Evolutionary conservation across 306 rosid genomes (phyloP).

Genomic region (Lotus japonicus): DNA sequence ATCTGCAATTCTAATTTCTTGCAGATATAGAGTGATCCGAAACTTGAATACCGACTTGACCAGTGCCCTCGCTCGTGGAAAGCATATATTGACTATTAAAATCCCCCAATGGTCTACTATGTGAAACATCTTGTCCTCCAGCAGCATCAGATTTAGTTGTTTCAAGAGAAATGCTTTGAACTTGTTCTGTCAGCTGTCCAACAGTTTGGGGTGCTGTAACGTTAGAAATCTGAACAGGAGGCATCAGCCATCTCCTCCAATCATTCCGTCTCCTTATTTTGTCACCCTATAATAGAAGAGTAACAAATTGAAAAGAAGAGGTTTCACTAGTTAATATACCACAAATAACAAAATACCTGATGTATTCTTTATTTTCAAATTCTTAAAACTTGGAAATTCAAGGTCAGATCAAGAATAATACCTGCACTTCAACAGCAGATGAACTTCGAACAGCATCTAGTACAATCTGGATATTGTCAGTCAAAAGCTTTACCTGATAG

Average conservation of each 20-base stretch:
- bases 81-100: slow-evolving; percentile 26
- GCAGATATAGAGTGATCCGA: slow-evolving; percentile 44
- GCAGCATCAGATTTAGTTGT: not conserved
- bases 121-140: slow-evolving; percentile 28
- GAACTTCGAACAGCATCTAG: slow-evolving; percentile 66
- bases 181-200: slow-evolving; percentile 41
- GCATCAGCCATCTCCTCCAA: slow-evolving; percentile 69
- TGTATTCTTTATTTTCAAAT: not conserved
- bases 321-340: not conserved
- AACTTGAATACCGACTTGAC: slow-evolving; percentile 36
- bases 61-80: slow-evolving; percentile 29
- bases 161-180: slow-evolving; percentile 43
- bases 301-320: not conserved
- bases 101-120: slow-evolving; percentile 20
- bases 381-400: not conserved
- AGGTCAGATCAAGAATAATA: slow-evolving; percentile 22
- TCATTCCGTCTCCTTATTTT: slow-evolving; percentile 65
- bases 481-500: slow-evolving; percentile 52
- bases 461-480: slow-evolving; percentile 59
- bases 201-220: slow-evolving; percentile 24
- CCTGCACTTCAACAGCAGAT: slow-evolving; percentile 74
- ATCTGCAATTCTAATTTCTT: slow-evolving; percentile 42
- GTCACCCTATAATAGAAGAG: slow-evolving; percentile 53
- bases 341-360: not conserved
- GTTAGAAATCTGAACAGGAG: slow-evolving; percentile 29